Base-by-base conservation (phyloP, 75 land plant genomes). In the Pinus tabuliformis region DNA sequence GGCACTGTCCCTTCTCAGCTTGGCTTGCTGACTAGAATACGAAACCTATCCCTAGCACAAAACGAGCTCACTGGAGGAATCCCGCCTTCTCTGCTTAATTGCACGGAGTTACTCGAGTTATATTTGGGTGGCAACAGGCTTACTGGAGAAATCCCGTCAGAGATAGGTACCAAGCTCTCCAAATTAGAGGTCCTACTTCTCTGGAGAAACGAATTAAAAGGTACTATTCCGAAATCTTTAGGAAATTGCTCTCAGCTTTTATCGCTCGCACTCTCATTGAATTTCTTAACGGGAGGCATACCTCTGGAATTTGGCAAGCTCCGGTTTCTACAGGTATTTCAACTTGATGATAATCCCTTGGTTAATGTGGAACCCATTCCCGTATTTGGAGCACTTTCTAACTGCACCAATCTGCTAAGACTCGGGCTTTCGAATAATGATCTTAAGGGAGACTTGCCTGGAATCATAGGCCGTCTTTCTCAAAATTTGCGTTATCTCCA, bases 291-390 rank as follows among this genome's bases (percentile, higher is more conserved):
- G 1, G 81, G 81, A 26, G 30, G 70, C 18, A 78, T 80, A 42
- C 82, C 82, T 61, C 71, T 26, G 36, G 81, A 79, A 59, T 49
- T 79, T 24, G 59, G 81, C 52, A 78, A 79, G 1, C 80, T 79
- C 12, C 57, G 24, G 3, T 28, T 17, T 58, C 56, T 79, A 18
- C 17, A 24, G 12, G 7, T 1, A 14, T 30, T 79, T 33, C 62
- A 24, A 24, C 81, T 79, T 2, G 8, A 33, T 52, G 11, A 20
- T 5, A 78, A 79, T 79, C 24, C 39, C 30, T 39, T 79, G 36
- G 54, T 64, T 33, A 80, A 52, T 59, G 64, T 65, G 5, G n/a
- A 49, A 9, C 9, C 54, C 54, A 49, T 49, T 49, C 1, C 62
- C 15, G 36, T 78, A 59, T 58, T 76, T 14, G 33, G 22, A 28